Conservation (phyloP, 805 yeast genomes). For the Candida glaebosa region DNA sequence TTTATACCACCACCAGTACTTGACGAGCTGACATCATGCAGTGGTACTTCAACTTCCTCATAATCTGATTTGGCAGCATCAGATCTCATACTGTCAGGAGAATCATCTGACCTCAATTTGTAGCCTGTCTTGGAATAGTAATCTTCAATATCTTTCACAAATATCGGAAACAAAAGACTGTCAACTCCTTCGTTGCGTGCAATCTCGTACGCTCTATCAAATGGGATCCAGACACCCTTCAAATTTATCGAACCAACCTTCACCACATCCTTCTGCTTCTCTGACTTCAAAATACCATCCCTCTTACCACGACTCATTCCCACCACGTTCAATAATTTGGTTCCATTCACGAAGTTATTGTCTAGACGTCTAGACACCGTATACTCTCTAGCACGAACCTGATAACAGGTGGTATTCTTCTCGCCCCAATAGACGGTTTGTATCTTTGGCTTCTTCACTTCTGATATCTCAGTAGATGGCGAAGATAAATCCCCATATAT, state of each 20-base stretch:
- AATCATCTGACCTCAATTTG: slow-evolving; percentile 16
- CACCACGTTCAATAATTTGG: slow-evolving; percentile 68
- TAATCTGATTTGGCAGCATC: neutral
- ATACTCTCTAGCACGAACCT: slow-evolving; percentile 30
- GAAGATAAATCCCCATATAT: neutral
- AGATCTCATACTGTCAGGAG: neutral
- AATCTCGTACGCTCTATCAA: slow-evolving; percentile 35
- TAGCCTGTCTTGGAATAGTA: slow-evolving; percentile 25
- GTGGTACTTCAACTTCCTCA: neutral
- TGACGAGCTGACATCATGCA: neutral
- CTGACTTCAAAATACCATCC: slow-evolving; percentile 79
- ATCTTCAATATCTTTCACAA: slow-evolving; percentile 26
- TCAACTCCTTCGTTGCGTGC: slow-evolving; percentile 40
- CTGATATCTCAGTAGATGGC: slow-evolving; percentile 12
- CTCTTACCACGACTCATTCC: slow-evolving; percentile 86
- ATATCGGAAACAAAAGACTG: slow-evolving; percentile 28
- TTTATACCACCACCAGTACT: neutral
- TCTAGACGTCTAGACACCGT: slow-evolving; percentile 36
- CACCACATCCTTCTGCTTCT: slow-evolving; percentile 73
- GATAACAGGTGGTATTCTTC: slow-evolving; percentile 35
- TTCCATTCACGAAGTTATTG: slow-evolving; percentile 33
- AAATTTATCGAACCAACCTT: slow-evolving; percentile 85
- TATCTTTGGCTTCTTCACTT: slow-evolving; percentile 27
- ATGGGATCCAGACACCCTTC: slow-evolving; percentile 81
- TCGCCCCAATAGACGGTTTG: slow-evolving; percentile 38